A percentile compares a stretch with the other conserved stretches of the same genome.
phyloP scores from a whole-genome alignment of 2,329 filamentous ascomycete genomes.

The Colletotrichum gloeosporioides region DNA sequence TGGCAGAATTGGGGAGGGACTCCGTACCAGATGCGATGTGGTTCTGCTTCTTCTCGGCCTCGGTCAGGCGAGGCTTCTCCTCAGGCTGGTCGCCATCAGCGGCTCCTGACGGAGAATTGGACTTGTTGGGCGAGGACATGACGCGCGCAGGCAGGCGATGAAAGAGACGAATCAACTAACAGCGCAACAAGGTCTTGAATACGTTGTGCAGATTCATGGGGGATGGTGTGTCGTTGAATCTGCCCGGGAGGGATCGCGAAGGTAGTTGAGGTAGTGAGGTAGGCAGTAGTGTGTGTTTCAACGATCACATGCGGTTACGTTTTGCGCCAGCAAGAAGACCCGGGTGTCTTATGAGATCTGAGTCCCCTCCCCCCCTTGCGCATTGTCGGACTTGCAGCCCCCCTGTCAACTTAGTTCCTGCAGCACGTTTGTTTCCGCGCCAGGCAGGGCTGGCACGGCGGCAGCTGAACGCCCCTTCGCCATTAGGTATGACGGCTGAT shows the following conservation, averaged over 20 bases:
- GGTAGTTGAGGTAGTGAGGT: not conserved
- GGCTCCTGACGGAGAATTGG: slow-evolving; percentile 15
- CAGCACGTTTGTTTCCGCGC: slow-evolving; percentile 14
- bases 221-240: not conserved
- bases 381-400: not conserved
- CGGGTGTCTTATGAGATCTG: not conserved
- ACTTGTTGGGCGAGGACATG: slow-evolving; percentile 24
- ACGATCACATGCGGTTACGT: slow-evolving; percentile 12
- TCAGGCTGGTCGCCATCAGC: slow-evolving; percentile 32
- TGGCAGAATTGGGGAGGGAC: not conserved
- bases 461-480: not conserved
- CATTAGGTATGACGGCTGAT: not conserved
- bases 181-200: not conserved
- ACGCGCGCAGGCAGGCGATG: not conserved
- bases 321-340: not conserved
- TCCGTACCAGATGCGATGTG: slow-evolving; percentile 57
- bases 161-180: not conserved
- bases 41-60: slow-evolving; percentile 61
- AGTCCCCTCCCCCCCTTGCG: slow-evolving; percentile 3
- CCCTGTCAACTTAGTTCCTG: slow-evolving; percentile 19
- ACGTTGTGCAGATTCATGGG: not conserved
- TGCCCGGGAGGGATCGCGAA: not conserved
- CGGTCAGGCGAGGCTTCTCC: slow-evolving; percentile 57
- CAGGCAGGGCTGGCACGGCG: slow-evolving; percentile 6
- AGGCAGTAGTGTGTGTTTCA: not conserved